Conservation (phyloP, 495 filamentous ascomycete genomes). For the Pseudomonodictys pantanalensis region DNA sequence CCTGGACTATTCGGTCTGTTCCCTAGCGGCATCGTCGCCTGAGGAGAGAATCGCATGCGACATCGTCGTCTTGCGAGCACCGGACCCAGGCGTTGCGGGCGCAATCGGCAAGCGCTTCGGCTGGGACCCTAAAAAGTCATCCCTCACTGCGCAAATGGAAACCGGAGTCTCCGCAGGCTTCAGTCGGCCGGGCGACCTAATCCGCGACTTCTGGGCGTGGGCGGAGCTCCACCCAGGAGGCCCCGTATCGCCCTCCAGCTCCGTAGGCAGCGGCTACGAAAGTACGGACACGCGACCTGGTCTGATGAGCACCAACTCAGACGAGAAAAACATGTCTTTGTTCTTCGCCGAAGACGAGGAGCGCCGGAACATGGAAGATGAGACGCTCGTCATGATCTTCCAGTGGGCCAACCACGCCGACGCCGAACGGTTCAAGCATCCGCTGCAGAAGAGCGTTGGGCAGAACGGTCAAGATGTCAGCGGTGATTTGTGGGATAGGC, state of each 20-base stretch:
- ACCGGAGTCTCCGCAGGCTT: not conserved
- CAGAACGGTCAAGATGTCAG: slow-evolving; percentile 7
- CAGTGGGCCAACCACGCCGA: slow-evolving; percentile 18
- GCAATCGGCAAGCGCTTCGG: slow-evolving; percentile 26
- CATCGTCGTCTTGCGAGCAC: slow-evolving; percentile 10
- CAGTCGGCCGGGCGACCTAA: slow-evolving; percentile 15
- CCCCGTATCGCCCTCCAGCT: slow-evolving; percentile 9
- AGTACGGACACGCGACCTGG: not conserved
- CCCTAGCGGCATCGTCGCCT: slow-evolving; percentile 2
- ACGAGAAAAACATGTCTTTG: slow-evolving; percentile 25
- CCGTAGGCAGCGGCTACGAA: slow-evolving; percentile 1
- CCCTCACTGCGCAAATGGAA: slow-evolving; percentile 6
- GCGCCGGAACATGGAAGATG: slow-evolving; percentile 8
- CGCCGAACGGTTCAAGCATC: slow-evolving; percentile 23
- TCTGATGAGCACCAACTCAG: slow-evolving; percentile 22
- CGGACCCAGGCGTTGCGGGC: slow-evolving; percentile 13
- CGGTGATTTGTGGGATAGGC: slow-evolving; percentile 17
- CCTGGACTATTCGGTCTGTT: slow-evolving; percentile 15
- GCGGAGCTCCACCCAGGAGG: slow-evolving; percentile 4
- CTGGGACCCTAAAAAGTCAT: slow-evolving; percentile 21
- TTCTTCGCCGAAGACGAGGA: slow-evolving; percentile 10
- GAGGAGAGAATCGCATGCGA: slow-evolving; percentile 6
- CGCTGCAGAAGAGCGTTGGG: slow-evolving; percentile 19
- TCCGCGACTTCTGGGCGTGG: slow-evolving; percentile 27
- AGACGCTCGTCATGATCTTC: slow-evolving; percentile 27